Conservation (phyloP, 495 filamentous ascomycete genomes). For the Aspergillus bertholletiae region DNA sequence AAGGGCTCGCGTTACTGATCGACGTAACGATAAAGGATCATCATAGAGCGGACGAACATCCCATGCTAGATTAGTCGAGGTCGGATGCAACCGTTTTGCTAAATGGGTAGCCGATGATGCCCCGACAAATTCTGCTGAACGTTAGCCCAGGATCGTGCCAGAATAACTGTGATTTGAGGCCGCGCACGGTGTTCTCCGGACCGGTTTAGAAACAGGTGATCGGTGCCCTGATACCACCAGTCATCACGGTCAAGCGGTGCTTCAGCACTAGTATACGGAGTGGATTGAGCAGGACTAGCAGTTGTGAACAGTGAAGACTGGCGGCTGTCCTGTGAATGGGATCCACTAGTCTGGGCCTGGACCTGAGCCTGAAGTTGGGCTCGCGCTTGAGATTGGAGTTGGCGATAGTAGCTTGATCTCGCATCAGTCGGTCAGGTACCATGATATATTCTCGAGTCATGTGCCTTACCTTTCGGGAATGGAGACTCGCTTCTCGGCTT, state of each 20-base stretch:
- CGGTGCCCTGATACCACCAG: constrained; percentile 39
- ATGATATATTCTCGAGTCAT: not conserved
- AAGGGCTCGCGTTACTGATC: constrained; percentile 19
- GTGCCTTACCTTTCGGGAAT: constrained; percentile 30
- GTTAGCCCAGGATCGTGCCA: too few species aligned
- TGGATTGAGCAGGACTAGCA: constrained; percentile 5
- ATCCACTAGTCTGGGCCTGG: not conserved
- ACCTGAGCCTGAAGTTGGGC: constrained; percentile 7
- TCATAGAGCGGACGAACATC: constrained; percentile 38
- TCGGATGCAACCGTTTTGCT: constrained; percentile 32
- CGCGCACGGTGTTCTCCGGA: constrained; percentile 36
- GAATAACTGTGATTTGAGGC: not conserved
- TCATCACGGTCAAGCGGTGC: constrained; percentile 29
- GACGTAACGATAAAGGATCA: constrained; percentile 32
- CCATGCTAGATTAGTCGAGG: constrained; percentile 33
- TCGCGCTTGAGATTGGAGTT: constrained; percentile 28
- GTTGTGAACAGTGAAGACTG: constrained; percentile 8
- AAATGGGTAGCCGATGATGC: constrained; percentile 33
- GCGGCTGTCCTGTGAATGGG: not conserved
- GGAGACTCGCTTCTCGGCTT: constrained; percentile 35
- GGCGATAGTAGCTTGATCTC: constrained; percentile 28
- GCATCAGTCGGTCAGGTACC: not conserved
- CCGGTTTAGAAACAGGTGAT: constrained; percentile 31
- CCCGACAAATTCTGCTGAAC: constrained; percentile 29
- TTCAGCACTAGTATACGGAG: constrained; percentile 18